Percentiles rank a stretch among this genome's conserved stretches.
phyloP scores from a whole-genome alignment of 192 early-diverging fungal genomes.

The Lunasporangiospora selenospora region DNA sequence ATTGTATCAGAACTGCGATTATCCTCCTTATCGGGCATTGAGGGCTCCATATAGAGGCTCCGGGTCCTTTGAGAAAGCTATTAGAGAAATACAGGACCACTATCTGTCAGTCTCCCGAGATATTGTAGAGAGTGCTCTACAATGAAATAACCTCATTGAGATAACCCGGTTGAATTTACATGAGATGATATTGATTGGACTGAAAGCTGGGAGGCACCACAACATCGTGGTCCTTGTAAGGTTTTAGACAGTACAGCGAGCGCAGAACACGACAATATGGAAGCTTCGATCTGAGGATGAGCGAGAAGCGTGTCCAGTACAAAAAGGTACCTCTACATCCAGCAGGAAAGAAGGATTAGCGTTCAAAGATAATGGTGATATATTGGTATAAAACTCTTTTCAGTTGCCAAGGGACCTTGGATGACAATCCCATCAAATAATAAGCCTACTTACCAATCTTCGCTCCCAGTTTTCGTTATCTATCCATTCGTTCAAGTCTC shows the following conservation, averaged over 20 bases:
- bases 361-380: too few relatives aligned
- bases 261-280: conserved; percentile 8
- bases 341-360: not conserved
- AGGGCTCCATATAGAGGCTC: conserved; percentile 12
- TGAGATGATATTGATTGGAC: conserved; percentile 8
- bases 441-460: conserved; percentile 12
- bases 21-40: not conserved
- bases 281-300: not conserved
- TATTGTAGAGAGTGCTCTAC: too few relatives aligned
- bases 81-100: not conserved
- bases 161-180: conserved; percentile 5
- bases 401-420: not conserved
- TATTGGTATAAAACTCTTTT: not conserved
- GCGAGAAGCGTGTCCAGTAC: conserved; percentile 21
- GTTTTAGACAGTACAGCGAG: conserved; percentile 20
- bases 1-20: not conserved
- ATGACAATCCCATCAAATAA: not conserved
- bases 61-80: conserved; percentile 15
- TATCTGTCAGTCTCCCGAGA: too few relatives aligned
- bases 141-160: not conserved
- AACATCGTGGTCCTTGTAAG: conserved; percentile 7
- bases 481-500: conserved; percentile 41
- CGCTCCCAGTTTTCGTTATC: conserved; percentile 42
- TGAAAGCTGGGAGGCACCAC: conserved; percentile 14
- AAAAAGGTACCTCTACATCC: conserved; percentile 20